A percentile compares a stretch with the other conserved stretches of the same genome.
Evolutionary conservation across 2,329 filamentous ascomycete genomes (phyloP).

Genomic region (Anthostomella pinea): DNA sequence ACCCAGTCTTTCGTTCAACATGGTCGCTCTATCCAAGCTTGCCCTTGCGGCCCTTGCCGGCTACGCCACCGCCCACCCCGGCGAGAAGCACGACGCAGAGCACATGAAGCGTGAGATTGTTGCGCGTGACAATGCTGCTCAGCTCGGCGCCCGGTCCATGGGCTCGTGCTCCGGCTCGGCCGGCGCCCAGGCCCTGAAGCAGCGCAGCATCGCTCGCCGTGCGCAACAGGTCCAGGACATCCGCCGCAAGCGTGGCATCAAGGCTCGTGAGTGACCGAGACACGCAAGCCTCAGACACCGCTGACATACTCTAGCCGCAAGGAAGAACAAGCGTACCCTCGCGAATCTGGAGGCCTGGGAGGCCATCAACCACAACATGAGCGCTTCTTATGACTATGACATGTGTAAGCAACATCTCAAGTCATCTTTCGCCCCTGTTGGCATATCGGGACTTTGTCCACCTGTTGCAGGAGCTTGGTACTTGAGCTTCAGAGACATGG

Average conservation of each 20-base stretch:
- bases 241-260: constrained; percentile 36
- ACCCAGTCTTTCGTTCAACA: too few relatives aligned
- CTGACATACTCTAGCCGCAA: constrained; percentile 16
- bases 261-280: constrained; percentile 20
- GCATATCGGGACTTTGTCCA: too few relatives aligned
- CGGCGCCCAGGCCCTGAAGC: constrained; percentile 37
- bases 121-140: constrained; percentile 32
- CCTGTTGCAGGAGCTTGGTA: too few relatives aligned
- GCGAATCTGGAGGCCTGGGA: constrained; percentile 33
- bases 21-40: constrained; percentile 24
- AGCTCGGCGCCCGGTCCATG: constrained; percentile 36
- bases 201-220: constrained; percentile 40
- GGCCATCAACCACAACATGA: constrained; percentile 34
- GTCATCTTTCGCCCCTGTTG: too few relatives aligned
- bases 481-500: too few relatives aligned
- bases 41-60: constrained; percentile 24
- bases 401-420: too few relatives aligned
- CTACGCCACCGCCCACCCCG: constrained; percentile 30
- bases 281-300: not conserved
- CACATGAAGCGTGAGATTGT: constrained; percentile 34
- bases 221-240: constrained; percentile 37
- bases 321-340: constrained; percentile 34
- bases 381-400: constrained; percentile 24
- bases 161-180: constrained; percentile 38
- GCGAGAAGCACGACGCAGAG: constrained; percentile 28